Conservation (phyloP, 306 rosid genomes). For the Sesbania bispinosa region DNA sequence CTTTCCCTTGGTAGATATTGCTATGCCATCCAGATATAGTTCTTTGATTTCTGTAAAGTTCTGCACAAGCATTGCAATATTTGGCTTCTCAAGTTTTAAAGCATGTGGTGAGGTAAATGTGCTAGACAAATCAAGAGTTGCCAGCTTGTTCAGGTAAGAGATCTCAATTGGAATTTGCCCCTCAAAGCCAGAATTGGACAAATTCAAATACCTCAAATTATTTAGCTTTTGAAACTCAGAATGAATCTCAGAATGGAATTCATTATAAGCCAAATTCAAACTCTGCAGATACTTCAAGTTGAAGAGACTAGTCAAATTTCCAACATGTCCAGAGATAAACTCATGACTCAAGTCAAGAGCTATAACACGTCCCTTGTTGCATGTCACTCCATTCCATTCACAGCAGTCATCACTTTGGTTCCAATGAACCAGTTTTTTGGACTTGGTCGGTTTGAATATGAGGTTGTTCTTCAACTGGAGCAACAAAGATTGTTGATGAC, state of each 20-base stretch:
- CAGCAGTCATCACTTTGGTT: slow-evolving; percentile 32
- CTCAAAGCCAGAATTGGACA: too few species aligned
- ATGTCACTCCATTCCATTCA: slow-evolving; percentile 47
- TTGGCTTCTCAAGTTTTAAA: slow-evolving; percentile 23
- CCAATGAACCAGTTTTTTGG: slow-evolving; percentile 30
- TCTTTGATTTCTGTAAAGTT: slow-evolving; percentile 31
- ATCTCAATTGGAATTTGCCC: slow-evolving; percentile 24
- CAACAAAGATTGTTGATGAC: background rate
- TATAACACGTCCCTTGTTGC: slow-evolving; percentile 20
- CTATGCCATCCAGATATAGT: slow-evolving; percentile 40
- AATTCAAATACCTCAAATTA: slow-evolving; percentile 15
- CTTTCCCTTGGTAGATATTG: slow-evolving; percentile 23
- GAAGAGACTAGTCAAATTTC: slow-evolving; percentile 22
- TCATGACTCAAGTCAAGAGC: slow-evolving; percentile 30
- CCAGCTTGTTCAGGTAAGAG: slow-evolving; percentile 20
- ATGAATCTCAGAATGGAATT: slow-evolving; percentile 3
- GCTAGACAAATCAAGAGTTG: slow-evolving; percentile 9
- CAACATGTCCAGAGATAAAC: background rate
- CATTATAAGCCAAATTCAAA: slow-evolving; percentile 27
- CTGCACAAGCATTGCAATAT: background rate
- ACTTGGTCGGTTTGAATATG: rapidly evolving
- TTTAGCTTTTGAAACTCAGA: background rate
- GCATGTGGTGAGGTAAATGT: too few species aligned
- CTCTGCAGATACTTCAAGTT: slow-evolving; percentile 19
- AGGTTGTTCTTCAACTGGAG: slow-evolving; percentile 25